A percentile compares a stretch with the other conserved stretches of the same genome.
phyloP scores from a whole-genome alignment of 2,329 filamentous ascomycete genomes.

The Claviceps monticola region DNA sequence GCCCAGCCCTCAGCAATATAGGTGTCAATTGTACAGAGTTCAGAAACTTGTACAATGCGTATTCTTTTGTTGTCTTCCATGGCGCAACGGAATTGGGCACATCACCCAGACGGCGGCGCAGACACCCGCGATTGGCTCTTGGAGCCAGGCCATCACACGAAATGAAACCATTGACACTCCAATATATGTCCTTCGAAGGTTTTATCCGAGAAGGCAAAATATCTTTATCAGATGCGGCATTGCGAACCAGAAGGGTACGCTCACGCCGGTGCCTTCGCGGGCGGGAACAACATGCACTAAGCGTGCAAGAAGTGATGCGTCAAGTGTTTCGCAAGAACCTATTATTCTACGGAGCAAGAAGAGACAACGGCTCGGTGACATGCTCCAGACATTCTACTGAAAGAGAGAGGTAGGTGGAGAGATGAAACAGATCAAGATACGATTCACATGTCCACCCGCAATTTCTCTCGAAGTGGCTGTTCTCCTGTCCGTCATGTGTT shows the following conservation, averaged over 20 bases:
- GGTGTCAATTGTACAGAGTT: too few relatives aligned
- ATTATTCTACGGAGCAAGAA: constrained; percentile 18
- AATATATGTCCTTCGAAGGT: constrained; percentile 21
- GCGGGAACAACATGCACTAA: constrained; percentile 7
- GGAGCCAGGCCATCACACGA: too few relatives aligned
- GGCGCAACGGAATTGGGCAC: too few relatives aligned
- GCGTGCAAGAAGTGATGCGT: constrained; percentile 1
- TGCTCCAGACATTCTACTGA: constrained; percentile 13
- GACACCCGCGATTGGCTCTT: too few relatives aligned
- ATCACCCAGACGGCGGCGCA: too few relatives aligned
- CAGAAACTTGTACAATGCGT: too few relatives aligned
- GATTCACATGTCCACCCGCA: too few relatives aligned
- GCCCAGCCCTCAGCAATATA: too few relatives aligned
- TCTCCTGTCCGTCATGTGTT: too few relatives aligned
- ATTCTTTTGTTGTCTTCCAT: too few relatives aligned
- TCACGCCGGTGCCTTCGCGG: constrained; percentile 1
- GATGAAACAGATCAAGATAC: neutral
- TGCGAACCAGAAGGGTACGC: neutral
- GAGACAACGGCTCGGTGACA: constrained; percentile 20
- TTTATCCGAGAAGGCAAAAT: constrained; percentile 20
- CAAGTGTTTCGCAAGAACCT: constrained; percentile 9
- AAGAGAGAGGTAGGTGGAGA: neutral
- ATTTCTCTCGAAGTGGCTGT: too few relatives aligned
- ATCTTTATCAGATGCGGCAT: constrained; percentile 18
- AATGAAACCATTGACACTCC: constrained; percentile 21